A percentile compares a stretch with the other conserved stretches of the same genome.
phyloP scores from a whole-genome alignment of 1,139 yeast genomes.

The Yamadazyma diospyri region DNA sequence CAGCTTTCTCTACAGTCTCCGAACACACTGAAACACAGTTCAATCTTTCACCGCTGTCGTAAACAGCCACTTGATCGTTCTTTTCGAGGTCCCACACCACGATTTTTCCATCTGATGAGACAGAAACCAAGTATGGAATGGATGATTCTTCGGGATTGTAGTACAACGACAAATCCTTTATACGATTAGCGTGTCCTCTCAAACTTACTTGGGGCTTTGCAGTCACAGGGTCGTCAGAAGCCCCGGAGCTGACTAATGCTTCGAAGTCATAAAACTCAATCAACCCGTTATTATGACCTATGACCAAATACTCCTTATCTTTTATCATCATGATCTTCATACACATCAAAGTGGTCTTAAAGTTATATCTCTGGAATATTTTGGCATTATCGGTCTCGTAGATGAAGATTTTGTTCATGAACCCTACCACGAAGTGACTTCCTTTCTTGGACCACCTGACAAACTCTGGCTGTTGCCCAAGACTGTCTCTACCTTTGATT shows the following conservation, averaged over 20 bases:
- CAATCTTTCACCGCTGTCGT: slow-evolving; percentile 88
- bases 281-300: slow-evolving; percentile 74
- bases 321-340: slow-evolving; percentile 49
- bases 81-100: slow-evolving; percentile 78
- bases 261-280: slow-evolving; percentile 51
- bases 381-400: slow-evolving; percentile 66
- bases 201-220: slow-evolving; percentile 52
- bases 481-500: slow-evolving; percentile 60
- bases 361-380: slow-evolving; percentile 46
- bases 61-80: slow-evolving; percentile 83
- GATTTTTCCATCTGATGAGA: slow-evolving; percentile 89
- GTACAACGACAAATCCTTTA: slow-evolving; percentile 68
- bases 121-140: slow-evolving; percentile 62
- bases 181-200: slow-evolving; percentile 80
- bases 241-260: slow-evolving; percentile 16
- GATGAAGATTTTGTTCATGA: slow-evolving; percentile 58
- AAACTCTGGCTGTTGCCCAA: slow-evolving; percentile 63
- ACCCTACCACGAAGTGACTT: slow-evolving; percentile 70
- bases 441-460: slow-evolving; percentile 68
- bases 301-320: slow-evolving; percentile 53
- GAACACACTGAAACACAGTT: slow-evolving; percentile 80
- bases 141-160: slow-evolving; percentile 35
- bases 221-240: slow-evolving; percentile 20
- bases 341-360: slow-evolving; percentile 64
- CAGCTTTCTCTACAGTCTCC: slow-evolving; percentile 72